phyloP scores from a whole-genome alignment of 1,139 yeast genomes.

The Candida glucosophila region DNA sequence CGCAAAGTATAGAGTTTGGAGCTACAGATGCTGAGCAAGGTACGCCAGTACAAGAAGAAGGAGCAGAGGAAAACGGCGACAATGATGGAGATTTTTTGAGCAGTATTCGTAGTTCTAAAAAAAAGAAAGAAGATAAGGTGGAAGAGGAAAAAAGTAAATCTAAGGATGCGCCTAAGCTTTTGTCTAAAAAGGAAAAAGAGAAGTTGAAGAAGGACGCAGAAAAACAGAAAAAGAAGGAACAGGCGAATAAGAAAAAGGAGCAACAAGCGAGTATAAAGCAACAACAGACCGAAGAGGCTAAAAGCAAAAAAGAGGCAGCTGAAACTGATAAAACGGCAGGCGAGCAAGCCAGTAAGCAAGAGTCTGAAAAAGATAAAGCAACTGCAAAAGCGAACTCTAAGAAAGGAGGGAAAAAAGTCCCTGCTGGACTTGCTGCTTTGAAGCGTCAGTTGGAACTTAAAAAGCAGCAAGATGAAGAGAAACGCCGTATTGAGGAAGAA shows the following conservation, averaged over 20 bases:
- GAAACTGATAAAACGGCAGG: constrained; percentile 27
- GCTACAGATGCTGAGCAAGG: constrained; percentile 10
- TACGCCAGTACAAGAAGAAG: constrained; percentile 7
- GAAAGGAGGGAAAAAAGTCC: constrained; percentile 59
- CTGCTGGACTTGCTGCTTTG: constrained; percentile 75
- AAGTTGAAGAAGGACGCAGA: constrained; percentile 96
- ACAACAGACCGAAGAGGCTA: constrained; percentile 57
- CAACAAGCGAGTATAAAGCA: constrained; percentile 54
- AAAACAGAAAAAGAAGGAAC: constrained; percentile 87
- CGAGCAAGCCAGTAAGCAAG: constrained; percentile 26
- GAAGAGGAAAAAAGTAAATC: constrained; percentile 40
- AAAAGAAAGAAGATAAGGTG: constrained; percentile 58
- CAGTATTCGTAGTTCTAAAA: constrained; percentile 71
- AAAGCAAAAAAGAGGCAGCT: constrained; percentile 45
- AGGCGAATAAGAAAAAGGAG: constrained; percentile 75
- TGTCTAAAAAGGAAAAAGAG: constrained; percentile 95
- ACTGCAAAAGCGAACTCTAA: constrained; percentile 32
- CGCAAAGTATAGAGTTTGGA: no score
- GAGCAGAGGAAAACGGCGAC: constrained; percentile 16
- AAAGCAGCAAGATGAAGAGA: constrained; percentile 75
- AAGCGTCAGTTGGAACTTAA: constrained; percentile 80
- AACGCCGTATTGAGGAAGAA: constrained; percentile 53
- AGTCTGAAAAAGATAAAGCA: constrained; percentile 24
- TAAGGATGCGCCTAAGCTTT: constrained; percentile 59
- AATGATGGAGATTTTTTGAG: constrained; percentile 69